A percentile compares a stretch with the other conserved stretches of the same genome.
Evolutionary conservation across 1,284 basidiomycete genomes (phyloP).

Genomic region (Ganoderma lucidum): DNA sequence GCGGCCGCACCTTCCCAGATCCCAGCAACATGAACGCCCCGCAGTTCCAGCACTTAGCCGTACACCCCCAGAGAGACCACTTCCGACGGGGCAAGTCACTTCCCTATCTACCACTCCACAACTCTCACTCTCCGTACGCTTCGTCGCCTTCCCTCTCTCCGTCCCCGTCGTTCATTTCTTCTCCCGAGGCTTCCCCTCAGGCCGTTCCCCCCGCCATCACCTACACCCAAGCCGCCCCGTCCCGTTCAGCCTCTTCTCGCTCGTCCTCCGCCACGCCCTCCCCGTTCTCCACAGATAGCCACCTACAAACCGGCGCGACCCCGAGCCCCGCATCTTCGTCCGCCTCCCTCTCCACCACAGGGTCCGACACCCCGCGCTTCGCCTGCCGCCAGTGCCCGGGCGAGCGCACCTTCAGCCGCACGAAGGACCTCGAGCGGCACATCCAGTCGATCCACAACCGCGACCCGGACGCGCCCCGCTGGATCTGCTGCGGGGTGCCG

Average conservation of each 20-base stretch:
- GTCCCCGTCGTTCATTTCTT: not conserved
- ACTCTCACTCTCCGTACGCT: not conserved
- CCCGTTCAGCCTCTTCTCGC: not conserved
- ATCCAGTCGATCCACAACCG: conserved; percentile 17
- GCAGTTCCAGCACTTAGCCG: not conserved
- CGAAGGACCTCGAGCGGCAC: conserved; percentile 23
- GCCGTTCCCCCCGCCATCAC: not conserved
- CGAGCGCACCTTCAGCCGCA: conserved; percentile 17
- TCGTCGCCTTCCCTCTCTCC: not conserved
- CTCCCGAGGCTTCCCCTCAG: not conserved
- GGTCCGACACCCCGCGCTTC: not conserved
- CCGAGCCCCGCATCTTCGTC: not conserved
- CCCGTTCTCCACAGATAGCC: not conserved
- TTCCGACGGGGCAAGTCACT: too few species aligned
- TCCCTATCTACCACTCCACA: not conserved
- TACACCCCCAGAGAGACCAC: not conserved
- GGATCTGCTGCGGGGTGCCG: conserved; percentile 30
- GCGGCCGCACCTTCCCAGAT: not conserved
- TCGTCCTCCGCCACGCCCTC: conserved; percentile 3
- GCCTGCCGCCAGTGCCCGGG: conserved; percentile 6
- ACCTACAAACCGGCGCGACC: not conserved
- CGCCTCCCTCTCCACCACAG: not conserved
- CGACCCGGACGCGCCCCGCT: conserved; percentile 12
- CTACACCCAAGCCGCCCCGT: too few species aligned
- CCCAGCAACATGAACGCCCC: not conserved